These are phyloP conservation scores for Tetraselmis striata DNA, from an alignment of 139 green algal genomes.

Conservation along the genomic window DNA sequence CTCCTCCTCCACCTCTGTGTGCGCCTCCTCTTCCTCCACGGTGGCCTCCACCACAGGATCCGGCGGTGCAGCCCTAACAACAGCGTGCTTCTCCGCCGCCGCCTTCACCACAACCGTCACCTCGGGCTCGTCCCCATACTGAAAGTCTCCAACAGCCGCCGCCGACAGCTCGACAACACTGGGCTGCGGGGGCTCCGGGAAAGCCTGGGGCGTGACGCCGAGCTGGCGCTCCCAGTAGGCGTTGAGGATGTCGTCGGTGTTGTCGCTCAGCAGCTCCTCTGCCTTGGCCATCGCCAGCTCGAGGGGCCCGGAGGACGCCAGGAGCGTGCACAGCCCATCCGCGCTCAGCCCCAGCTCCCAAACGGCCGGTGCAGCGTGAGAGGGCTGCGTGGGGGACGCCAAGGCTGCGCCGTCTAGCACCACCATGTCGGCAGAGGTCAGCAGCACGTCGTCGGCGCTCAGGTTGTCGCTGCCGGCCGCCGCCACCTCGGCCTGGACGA, in stretches of 20 bases:
- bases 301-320: background rate
- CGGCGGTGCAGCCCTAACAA: no score
- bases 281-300: background rate
- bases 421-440: background rate
- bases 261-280: background rate
- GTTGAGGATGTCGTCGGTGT: background rate
- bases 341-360: background rate
- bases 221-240: background rate
- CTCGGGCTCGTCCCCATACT: background rate
- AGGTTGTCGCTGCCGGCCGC: background rate
- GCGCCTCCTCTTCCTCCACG: background rate
- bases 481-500: background rate
- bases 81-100: no score
- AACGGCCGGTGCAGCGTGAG: no score
- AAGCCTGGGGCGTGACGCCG: background rate
- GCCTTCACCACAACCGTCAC: background rate
- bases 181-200: no score
- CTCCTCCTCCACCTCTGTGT: background rate
- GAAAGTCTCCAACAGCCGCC: background rate
- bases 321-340: background rate
- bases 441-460: background rate
- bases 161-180: background rate
- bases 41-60: background rate
- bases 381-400: background rate
- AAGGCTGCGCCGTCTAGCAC: background rate